phyloP scores from a whole-genome alignment of 1,284 basidiomycete species.

The Leccinum subrobustum region DNA sequence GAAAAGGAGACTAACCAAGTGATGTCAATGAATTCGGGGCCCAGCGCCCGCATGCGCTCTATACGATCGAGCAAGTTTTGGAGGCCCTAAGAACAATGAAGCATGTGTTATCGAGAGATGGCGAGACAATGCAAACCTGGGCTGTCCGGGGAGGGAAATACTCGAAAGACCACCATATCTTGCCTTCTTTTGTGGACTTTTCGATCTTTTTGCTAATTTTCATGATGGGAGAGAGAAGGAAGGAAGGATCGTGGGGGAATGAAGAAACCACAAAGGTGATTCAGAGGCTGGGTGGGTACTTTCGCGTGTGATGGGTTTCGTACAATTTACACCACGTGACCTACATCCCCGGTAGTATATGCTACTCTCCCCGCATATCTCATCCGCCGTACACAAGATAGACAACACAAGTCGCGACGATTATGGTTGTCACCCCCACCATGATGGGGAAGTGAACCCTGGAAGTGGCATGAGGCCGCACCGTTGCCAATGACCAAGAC shows the following conservation, averaged over 20 bases:
- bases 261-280: constrained; percentile 5
- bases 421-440: constrained; percentile 44
- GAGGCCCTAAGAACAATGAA: constrained; percentile 60
- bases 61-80: constrained; percentile 96
- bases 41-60: constrained; percentile 94
- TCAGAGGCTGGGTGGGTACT: constrained; percentile 24
- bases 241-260: constrained; percentile 18
- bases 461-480: constrained; percentile 9
- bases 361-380: background rate
- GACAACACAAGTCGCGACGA: constrained; percentile 53
- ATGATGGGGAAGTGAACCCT: constrained; percentile 57
- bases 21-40: constrained; percentile 98
- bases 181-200: constrained; percentile 77
- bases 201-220: constrained; percentile 91
- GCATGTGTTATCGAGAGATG: background rate
- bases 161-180: constrained; percentile 95
- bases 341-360: background rate
- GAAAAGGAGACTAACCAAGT: constrained; percentile 67
- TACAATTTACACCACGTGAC: constrained; percentile 24
- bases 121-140: constrained; percentile 56
- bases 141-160: constrained; percentile 96
- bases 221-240: constrained; percentile 46
- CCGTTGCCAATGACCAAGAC: constrained; percentile 5
- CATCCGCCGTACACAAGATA: constrained; percentile 36
- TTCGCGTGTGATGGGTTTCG: constrained; percentile 19